Conservation (phyloP, 2,329 filamentous ascomycete genomes). For the Venturiaceae sp. region DNA sequence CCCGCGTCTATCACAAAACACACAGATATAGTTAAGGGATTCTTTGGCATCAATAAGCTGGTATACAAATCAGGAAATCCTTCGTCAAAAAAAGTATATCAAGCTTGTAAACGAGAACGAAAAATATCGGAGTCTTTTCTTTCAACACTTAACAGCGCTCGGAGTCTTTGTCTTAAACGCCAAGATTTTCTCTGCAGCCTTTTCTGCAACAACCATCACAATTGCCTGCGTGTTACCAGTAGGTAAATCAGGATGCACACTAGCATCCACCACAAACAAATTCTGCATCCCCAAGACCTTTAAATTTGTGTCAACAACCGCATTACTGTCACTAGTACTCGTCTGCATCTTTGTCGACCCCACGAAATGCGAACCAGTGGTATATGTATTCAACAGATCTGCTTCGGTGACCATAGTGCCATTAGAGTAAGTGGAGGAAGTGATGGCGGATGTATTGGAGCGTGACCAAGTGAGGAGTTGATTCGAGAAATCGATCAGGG, state of each 20-base stretch:
- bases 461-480: not conserved
- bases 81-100: no score
- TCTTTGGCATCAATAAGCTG: no score
- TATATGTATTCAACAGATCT: not conserved
- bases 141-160: no score
- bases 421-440: not conserved
- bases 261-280: constrained; percentile 27
- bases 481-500: not conserved
- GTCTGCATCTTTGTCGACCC: not conserved
- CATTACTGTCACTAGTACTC: not conserved
- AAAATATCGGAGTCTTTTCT: no score
- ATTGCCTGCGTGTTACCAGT: constrained; percentile 24
- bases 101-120: no score
- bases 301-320: not conserved
- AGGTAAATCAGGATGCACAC: constrained; percentile 21
- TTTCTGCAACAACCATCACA: constrained; percentile 28
- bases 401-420: not conserved
- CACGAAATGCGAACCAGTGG: not conserved
- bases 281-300: constrained; percentile 24
- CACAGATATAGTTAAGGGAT: no score
- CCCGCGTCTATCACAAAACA: no score
- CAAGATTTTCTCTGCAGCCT: constrained; percentile 12
- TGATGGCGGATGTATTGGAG: not conserved
- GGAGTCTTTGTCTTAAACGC: not conserved
- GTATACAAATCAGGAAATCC: no score